Percentiles rank a stretch among this genome's conserved stretches.
Conservation (phyloP, 768 basidiomycete species). For the Dacryopinax spathularia region DNA sequence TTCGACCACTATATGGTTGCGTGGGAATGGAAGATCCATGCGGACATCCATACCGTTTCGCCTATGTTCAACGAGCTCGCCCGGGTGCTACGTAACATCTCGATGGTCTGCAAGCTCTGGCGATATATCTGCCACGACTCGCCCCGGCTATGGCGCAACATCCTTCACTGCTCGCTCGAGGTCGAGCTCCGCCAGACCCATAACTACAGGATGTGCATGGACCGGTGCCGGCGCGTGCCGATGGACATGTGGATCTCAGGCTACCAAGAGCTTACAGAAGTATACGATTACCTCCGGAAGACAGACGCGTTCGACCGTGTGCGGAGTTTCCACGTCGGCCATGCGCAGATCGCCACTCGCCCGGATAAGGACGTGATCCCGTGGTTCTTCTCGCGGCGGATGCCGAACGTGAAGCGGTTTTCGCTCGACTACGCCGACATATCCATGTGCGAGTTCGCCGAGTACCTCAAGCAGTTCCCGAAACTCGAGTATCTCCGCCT, state of each 20-base stretch:
- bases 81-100: background rate
- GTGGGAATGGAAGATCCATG: constrained; percentile 2
- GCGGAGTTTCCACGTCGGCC: background rate
- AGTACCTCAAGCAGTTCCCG: background rate
- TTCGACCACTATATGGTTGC: background rate
- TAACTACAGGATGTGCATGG: background rate
- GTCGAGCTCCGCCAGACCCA: background rate
- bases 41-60: background rate
- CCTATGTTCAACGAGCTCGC: constrained; percentile 3
- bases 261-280: background rate
- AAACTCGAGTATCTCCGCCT: background rate
- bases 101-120: background rate
- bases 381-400: background rate
- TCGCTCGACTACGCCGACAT: background rate
- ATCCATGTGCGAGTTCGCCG: background rate
- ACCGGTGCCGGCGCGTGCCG: background rate
- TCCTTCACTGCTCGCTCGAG: constrained; percentile 1
- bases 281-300: background rate
- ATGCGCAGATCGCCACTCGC: background rate
- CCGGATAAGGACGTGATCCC: background rate
- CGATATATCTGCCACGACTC: constrained; percentile 1
- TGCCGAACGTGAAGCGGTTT: background rate
- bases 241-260: constrained; percentile 1
- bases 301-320: background rate
- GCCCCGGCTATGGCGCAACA: background rate